These are phyloP conservation scores for Sarocladium strictum DNA, from an alignment of 2,329 filamentous ascomycete species.

Conservation along the genomic window DNA sequence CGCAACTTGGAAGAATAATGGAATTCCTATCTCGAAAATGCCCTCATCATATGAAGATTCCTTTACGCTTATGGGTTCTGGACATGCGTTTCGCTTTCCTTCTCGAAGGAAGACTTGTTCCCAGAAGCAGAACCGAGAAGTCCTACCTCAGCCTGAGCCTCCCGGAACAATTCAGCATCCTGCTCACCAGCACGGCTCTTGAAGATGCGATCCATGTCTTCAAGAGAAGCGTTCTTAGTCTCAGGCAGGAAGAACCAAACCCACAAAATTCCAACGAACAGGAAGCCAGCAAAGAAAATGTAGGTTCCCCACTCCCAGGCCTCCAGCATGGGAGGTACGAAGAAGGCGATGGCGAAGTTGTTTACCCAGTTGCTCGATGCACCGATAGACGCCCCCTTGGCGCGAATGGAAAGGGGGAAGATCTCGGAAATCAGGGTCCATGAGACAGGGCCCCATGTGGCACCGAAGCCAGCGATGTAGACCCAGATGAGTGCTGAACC, in stretches of 20 bases:
- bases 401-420: constrained; percentile 37
- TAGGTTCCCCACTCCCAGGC: constrained; percentile 43
- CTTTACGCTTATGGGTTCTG: neutral
- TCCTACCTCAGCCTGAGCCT: constrained; percentile 19
- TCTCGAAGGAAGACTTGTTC: neutral
- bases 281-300: constrained; percentile 49
- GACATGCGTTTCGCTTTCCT: neutral
- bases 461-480: constrained; percentile 44
- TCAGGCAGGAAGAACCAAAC: constrained; percentile 47
- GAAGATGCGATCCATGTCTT: constrained; percentile 49
- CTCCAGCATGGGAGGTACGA: constrained; percentile 32
- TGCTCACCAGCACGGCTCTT: constrained; percentile 27
- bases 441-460: constrained; percentile 39
- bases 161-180: constrained; percentile 17
- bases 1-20: no score
- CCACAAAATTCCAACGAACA: constrained; percentile 39
- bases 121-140: constrained; percentile 9
- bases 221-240: constrained; percentile 47
- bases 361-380: constrained; percentile 38
- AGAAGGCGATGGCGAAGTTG: constrained; percentile 42
- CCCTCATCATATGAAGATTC: no score
- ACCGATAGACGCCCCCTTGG: constrained; percentile 36
- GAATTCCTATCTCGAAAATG: no score
- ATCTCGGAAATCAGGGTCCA: constrained; percentile 45
- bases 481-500: constrained; percentile 26